phyloP scores from a whole-genome alignment of 176 grass and related monocot species.

The Carex myosuroides region DNA sequence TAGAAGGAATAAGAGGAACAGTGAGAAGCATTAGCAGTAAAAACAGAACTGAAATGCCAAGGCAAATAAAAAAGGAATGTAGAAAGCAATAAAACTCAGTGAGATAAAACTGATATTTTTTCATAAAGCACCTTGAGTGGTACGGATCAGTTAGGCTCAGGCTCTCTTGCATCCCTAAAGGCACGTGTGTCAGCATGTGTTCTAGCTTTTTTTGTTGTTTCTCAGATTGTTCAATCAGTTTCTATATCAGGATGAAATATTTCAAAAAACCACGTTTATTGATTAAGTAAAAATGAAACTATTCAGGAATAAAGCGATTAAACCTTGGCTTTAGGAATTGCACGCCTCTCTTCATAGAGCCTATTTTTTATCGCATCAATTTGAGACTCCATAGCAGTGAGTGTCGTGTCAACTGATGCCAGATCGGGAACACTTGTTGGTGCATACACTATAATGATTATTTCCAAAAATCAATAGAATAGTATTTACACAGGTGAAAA shows the following conservation, averaged over 20 bases:
- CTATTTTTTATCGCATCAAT: constrained; percentile 48
- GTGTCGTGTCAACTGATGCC: constrained; percentile 40
- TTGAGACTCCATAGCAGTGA: constrained; percentile 78
- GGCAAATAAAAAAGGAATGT: background rate
- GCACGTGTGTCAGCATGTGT: constrained; percentile 68
- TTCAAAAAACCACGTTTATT: background rate
- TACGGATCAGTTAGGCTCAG: constrained; percentile 26
- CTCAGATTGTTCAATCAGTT: constrained; percentile 49
- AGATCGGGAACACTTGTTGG: constrained; percentile 54
- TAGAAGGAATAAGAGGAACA: constrained; percentile 24
- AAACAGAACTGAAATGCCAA: background rate
- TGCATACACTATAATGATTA: constrained; percentile 46
- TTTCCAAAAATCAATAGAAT: background rate
- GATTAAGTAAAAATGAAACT: background rate
- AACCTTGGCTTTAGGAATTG: constrained; percentile 96
- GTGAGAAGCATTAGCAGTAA: background rate
- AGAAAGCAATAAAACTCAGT: background rate
- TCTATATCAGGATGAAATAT: constrained; percentile 30
- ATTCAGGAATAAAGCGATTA: background rate
- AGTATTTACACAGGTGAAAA: background rate
- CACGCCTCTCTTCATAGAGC: constrained; percentile 65
- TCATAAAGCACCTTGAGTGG: constrained; percentile 34
- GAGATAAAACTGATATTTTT: background rate
- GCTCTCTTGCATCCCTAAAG: constrained; percentile 45
- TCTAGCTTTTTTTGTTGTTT: constrained; percentile 72